A percentile compares a stretch with the other conserved stretches of the same genome.
Evolutionary conservation across 139 green algal genomes (phyloP).

Genomic region (Chlamydomonas applanata): DNA sequence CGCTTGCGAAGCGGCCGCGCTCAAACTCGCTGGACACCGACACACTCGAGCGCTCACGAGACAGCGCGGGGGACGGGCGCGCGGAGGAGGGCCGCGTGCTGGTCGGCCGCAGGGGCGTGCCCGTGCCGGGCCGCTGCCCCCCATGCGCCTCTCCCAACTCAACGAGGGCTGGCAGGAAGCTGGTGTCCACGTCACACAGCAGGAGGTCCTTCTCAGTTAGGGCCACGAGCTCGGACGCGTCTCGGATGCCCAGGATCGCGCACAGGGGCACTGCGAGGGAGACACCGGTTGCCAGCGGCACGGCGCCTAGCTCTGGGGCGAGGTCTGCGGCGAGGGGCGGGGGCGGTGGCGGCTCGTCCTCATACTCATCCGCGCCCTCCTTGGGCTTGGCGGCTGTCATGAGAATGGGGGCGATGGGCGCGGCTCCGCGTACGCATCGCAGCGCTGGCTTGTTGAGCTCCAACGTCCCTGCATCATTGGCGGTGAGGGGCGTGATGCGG

Average conservation of each 20-base stretch:
- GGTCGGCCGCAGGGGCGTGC: no score
- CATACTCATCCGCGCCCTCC: neutral
- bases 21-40: no score
- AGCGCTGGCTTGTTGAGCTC: constrained; percentile 5
- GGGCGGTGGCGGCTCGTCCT: neutral
- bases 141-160: neutral
- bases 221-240: neutral
- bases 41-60: no score
- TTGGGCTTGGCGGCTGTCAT: neutral
- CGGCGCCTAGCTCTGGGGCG: neutral
- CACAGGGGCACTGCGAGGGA: constrained; percentile 24
- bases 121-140: neutral
- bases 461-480: neutral
- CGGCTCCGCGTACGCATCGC: constrained; percentile 1
- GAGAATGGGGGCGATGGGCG: neutral
- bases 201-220: neutral
- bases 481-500: constrained; percentile 2
- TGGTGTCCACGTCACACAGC: constrained; percentile 2
- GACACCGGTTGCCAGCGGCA: neutral
- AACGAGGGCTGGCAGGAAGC: constrained; percentile 8
- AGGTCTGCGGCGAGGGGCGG: neutral
- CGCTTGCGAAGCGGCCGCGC: no score
- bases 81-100: no score
- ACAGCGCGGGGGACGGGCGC: no score
- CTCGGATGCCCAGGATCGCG: constrained; percentile 14